Evolutionary conservation across 1,139 yeast genomes (phyloP), one percentile per base, ranked within the genome.

Genomic region (Wickerhamomyces sp.): DNA sequence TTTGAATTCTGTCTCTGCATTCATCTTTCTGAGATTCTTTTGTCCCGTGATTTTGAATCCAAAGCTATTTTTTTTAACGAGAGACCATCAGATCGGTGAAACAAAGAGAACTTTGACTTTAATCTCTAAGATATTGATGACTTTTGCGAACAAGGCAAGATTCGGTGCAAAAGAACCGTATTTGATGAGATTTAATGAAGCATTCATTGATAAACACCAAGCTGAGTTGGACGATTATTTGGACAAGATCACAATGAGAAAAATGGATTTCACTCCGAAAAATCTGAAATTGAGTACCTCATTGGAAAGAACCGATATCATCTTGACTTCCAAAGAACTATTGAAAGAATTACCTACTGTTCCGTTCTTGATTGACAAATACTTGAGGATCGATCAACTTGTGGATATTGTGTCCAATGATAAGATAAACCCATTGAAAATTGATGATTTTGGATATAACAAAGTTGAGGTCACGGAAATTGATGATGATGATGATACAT

Each of bases 1-100:
- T 1, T 58, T 81, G 38, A 79, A 88, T 51, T 83, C 94, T 38
- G 64, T 89, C 23, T 75, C 93, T 19, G 89, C 95, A 1, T 84
- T 91, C 51, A 63, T 91, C 16, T 91, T 91, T 55, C 62, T 91
- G 42, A 65, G 97, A 42, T 88, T 86, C 55, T 78, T 87, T 47
- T 89, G 96, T 52, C 97, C 97, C 0, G 95, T 95, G 0, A 74
- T 91, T 28, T 63, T 91, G 50, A 88, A 87, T 51, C 97, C 97
- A 0, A 87, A 87, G 51, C 59, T 87, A 31, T 88, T 87, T 55
- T 78, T 80, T 43, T 65, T 91, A 33, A 75, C 87, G 2, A 72
- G 75, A 38, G 68, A 72, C 31, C 91, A 84, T 50, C 87, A 87
- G 40, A 69, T 78, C 10, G 86, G 88, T 1, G 66, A 67, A 15